Percentiles rank a stretch among this genome's conserved stretches.
Conservation (phyloP, 768 basidiomycete genomes). For the Russula compacta region DNA sequence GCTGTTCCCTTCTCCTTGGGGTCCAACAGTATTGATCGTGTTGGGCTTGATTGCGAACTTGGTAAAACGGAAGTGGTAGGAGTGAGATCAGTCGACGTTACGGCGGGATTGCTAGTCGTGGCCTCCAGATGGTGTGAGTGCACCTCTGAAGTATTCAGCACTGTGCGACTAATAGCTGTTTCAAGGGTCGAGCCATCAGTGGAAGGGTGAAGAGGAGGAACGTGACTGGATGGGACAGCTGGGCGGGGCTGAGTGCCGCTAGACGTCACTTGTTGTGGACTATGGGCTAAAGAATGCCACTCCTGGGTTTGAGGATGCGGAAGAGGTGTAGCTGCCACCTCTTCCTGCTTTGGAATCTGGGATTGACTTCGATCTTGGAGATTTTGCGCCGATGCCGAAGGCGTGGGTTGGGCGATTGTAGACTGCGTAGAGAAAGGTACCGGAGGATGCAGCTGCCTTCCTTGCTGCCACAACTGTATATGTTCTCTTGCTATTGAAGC, state of each 20-base stretch:
- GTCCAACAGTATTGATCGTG: constrained; percentile 9
- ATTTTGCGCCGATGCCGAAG: background rate
- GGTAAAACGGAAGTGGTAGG: background rate
- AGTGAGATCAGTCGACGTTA: background rate
- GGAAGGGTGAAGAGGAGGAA: background rate
- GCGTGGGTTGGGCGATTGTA: background rate
- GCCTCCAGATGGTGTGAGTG: background rate
- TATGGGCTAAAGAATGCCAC: background rate
- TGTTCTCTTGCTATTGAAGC: background rate
- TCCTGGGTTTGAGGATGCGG: background rate
- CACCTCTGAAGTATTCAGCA: background rate
- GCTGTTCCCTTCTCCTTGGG: constrained; percentile 1
- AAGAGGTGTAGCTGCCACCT: background rate
- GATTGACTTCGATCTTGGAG: background rate
- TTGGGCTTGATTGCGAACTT: background rate
- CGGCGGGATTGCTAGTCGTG: background rate
- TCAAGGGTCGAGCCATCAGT: background rate
- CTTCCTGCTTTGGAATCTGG: background rate
- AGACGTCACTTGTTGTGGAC: background rate
- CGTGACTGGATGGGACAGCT: background rate
- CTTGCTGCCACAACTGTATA: background rate
- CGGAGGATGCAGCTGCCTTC: background rate
- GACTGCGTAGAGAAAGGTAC: background rate
- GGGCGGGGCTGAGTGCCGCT: background rate
- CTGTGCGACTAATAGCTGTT: background rate